phyloP scores from a whole-genome alignment of 2,329 filamentous ascomycete species.

The Paracamarosporium sp. region DNA sequence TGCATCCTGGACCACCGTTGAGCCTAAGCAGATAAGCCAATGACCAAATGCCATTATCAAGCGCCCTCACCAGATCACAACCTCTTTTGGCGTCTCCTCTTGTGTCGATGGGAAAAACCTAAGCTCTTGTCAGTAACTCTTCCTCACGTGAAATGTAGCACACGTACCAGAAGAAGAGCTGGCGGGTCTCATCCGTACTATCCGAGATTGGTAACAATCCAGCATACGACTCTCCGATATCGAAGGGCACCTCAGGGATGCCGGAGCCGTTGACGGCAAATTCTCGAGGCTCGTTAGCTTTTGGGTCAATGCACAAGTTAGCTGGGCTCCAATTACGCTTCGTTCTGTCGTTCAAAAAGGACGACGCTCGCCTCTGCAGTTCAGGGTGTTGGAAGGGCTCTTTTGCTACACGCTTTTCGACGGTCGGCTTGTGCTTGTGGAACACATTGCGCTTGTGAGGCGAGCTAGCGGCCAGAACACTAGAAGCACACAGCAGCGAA shows the following conservation, averaged over 20 bases:
- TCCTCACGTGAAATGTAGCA: neutral
- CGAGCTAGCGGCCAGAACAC: constrained; percentile 35
- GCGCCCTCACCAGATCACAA: constrained; percentile 60
- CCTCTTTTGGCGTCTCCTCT: constrained; percentile 59
- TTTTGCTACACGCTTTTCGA: constrained; percentile 36
- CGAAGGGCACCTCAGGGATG: constrained; percentile 73
- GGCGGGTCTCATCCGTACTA: constrained; percentile 55
- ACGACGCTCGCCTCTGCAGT: constrained; percentile 41
- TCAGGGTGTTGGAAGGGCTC: constrained; percentile 39
- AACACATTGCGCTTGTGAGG: constrained; percentile 35
- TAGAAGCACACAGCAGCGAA: constrained; percentile 37
- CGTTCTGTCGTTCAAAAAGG: constrained; percentile 42
- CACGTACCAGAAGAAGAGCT: constrained; percentile 64
- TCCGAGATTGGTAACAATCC: constrained; percentile 65
- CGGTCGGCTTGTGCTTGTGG: constrained; percentile 27
- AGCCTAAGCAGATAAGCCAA: constrained; percentile 29
- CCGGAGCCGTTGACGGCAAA: constrained; percentile 69
- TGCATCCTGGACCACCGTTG: constrained; percentile 50
- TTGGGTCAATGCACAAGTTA: no score
- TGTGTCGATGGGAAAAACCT: constrained; percentile 69
- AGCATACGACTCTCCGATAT: constrained; percentile 71
- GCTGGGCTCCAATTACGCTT: constrained; percentile 26
- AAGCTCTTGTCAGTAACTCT: neutral
- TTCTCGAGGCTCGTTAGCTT: constrained; percentile 48
- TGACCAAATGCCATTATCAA: neutral